Conservation (phyloP, 2,329 filamentous ascomycete species). For the Verticillium dahliae region DNA sequence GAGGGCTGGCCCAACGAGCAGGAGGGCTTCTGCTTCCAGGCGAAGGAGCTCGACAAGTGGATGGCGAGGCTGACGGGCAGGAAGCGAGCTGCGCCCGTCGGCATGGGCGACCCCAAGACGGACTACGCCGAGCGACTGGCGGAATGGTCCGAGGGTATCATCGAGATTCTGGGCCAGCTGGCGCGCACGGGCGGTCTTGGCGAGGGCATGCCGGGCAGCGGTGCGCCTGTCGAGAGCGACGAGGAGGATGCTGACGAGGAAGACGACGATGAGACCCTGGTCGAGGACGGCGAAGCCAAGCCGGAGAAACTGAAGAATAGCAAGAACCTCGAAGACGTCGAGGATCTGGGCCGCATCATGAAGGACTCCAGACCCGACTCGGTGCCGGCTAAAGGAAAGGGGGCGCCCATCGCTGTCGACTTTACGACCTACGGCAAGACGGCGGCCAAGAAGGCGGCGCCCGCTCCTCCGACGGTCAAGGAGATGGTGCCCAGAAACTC, state of each 20-base stretch:
- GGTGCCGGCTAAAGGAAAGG: slow-evolving; percentile 18
- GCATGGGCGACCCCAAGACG: slow-evolving; percentile 78
- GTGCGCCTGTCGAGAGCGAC: slow-evolving; percentile 78
- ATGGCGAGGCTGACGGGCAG: slow-evolving; percentile 88
- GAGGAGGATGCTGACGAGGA: slow-evolving; percentile 62
- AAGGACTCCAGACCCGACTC: slow-evolving; percentile 35
- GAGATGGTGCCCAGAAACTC: slow-evolving; percentile 93
- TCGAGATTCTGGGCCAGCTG: slow-evolving; percentile 62
- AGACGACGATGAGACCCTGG: slow-evolving; percentile 45
- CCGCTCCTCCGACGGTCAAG: slow-evolving; percentile 50
- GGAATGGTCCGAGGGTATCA: slow-evolving; percentile 74
- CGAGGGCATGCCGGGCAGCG: slow-evolving; percentile 68
- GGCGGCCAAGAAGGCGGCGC: slow-evolving; percentile 35
- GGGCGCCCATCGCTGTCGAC: slow-evolving; percentile 66
- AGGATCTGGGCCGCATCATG: slow-evolving; percentile 70
- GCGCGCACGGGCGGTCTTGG: slow-evolving; percentile 53
- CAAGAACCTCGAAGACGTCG: slow-evolving; percentile 64
- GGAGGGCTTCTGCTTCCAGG: slow-evolving; percentile 90
- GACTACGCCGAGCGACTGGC: slow-evolving; percentile 60
- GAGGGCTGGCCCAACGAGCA: slow-evolving; percentile 89
- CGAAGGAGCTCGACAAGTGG: slow-evolving; percentile 86
- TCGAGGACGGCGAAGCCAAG: slow-evolving; percentile 37
- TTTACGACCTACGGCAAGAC: slow-evolving; percentile 67
- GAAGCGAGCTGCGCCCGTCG: slow-evolving; percentile 83
- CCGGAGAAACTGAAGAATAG: slow-evolving; percentile 32